Evolutionary conservation across 2,329 filamentous ascomycete genomes (phyloP).

Genomic region (Colletotrichum costaricense): DNA sequence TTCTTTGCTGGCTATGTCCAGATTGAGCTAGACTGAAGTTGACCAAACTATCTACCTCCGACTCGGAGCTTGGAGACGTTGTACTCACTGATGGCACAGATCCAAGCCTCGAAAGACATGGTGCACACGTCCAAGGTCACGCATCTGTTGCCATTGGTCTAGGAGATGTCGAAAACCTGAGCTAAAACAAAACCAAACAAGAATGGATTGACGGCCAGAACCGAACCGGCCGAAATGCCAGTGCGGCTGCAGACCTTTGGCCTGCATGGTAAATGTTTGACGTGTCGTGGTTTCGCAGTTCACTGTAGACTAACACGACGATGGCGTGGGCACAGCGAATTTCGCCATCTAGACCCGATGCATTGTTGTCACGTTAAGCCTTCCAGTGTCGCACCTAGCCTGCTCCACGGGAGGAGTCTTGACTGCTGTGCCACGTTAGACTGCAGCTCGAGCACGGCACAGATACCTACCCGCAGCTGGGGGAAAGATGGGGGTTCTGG

Average conservation of each 20-base stretch:
- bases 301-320: not conserved
- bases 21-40: not conserved
- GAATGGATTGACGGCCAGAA: not conserved
- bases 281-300: not conserved
- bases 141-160: not conserved
- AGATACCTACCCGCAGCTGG: not conserved
- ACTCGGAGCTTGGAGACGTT: not conserved
- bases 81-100: not conserved
- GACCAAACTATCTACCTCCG: slow-evolving; percentile 5
- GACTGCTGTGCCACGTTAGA: not conserved
- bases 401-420: not conserved
- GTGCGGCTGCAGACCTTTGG: slow-evolving; percentile 2
- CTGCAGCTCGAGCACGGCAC: slow-evolving; percentile 9
- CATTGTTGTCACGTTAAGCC: slow-evolving; percentile 24
- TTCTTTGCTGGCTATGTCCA: not conserved
- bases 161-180: not conserved
- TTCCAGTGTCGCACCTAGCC: slow-evolving; percentile 16
- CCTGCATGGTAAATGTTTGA: not conserved
- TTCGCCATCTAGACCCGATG: not conserved
- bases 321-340: not conserved
- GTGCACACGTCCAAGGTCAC: not conserved
- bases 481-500: not conserved
- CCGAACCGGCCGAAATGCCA: slow-evolving; percentile 5
- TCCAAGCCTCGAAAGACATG: not conserved
- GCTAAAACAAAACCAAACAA: not conserved